Conservation (phyloP, 1,139 yeast genomes). For the Suhomyces yuchorum region DNA sequence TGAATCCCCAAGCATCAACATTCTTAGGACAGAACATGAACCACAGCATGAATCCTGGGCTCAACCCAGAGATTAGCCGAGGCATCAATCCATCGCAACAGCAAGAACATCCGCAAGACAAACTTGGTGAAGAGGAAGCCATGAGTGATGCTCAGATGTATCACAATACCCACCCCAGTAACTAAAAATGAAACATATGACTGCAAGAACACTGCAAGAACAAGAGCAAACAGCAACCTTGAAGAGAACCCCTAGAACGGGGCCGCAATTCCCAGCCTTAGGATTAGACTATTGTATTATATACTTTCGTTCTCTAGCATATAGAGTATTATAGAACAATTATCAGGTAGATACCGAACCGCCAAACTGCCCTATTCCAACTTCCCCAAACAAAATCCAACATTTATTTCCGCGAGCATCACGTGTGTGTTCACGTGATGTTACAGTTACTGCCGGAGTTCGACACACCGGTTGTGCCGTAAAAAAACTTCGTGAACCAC, state of each 20-base stretch:
- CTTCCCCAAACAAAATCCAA: too few relatives aligned
- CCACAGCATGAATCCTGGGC: neutral
- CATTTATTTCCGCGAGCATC: too few relatives aligned
- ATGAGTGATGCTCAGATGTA: neutral
- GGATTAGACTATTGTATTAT: conserved; percentile 1
- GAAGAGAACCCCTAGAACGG: neutral
- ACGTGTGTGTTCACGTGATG: neutral
- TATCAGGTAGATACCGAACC: neutral
- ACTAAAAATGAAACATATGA: neutral
- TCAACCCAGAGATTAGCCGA: neutral
- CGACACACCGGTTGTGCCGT: conserved; percentile 7
- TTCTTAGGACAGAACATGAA: neutral
- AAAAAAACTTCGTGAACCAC: conserved; percentile 39
- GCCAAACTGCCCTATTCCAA: too few relatives aligned
- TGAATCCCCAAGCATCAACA: neutral
- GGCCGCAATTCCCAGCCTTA: neutral
- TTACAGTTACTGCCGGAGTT: conserved; percentile 3
- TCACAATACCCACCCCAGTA: neutral
- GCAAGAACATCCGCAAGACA: conserved; percentile 7
- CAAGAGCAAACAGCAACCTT: neutral
- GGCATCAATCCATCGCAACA: conserved; percentile 7
- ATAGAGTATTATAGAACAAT: conserved; percentile 1
- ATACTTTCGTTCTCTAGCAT: neutral
- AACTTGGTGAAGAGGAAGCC: neutral
- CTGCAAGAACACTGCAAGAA: too few relatives aligned